Base-by-base conservation (phyloP, 2,329 filamentous ascomycete genomes). In the Trichoderma atrobrunneum region DNA sequence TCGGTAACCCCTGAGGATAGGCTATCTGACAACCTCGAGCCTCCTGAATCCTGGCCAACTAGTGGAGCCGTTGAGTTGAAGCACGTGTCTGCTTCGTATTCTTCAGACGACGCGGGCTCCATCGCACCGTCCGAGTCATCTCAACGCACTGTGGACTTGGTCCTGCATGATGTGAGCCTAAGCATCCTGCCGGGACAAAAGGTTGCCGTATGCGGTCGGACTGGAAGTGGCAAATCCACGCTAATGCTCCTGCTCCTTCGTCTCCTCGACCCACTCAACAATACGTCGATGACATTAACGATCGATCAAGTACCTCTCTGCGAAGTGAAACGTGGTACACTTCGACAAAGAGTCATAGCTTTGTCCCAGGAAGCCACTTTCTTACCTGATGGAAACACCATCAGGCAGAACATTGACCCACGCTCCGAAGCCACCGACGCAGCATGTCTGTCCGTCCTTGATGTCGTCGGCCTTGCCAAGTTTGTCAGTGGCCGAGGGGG, bases 331-430 rank as follows among this genome's bases (percentile, higher is more conserved):
- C 82, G 85, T 6, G 24, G 76, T 1, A 74, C 77, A 0, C 79
- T 88, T 1, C 84, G 86, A 4, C 77, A 82, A 28, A 82, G 82
- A 3, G 78, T 89, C 51, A 85, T 87, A 61, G 83, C 84, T 8
- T 76, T 88, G 1, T 84, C 87, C 0, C 87, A 89, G 76, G 87
- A 88, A 7, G 74, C 85, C 0, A 81, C 86, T 5, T 86, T 88
- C 76, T 76, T 88, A 1, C 83, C 83, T 0, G 81, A 80, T 26
- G 51, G 65, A 7, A 59, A 32, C 14, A 39, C 51, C 6, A 34
- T 69, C n/a, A 39, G 32, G 11, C 14, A 24, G n/a, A 69, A 69
- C 54, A 36, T 69, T 36, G 65, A 69, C 21, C 54, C 51, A 18
- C 30, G 54, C n/a, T 34, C 51, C 11, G 28, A 34, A 56, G 65